Conservation (phyloP, 2,329 filamentous ascomycete genomes). For the Scedosporium dehoogii region DNA sequence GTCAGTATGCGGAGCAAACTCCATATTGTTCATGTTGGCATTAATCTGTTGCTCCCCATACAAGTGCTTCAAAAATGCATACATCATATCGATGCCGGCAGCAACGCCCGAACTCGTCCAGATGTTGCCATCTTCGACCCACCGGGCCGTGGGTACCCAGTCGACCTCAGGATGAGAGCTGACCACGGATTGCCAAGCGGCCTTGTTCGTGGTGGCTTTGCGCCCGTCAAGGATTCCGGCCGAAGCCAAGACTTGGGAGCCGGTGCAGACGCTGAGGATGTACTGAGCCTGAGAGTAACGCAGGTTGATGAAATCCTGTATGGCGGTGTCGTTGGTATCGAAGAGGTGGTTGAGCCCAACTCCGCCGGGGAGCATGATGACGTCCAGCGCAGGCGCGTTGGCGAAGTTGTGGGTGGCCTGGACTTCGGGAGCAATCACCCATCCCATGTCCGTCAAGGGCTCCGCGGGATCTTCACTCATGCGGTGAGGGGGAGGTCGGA, state of each 20-base stretch:
- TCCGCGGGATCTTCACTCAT: neutral
- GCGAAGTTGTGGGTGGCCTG: conserved; percentile 27
- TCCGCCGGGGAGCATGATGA: conserved; percentile 29
- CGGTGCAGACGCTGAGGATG: conserved; percentile 54
- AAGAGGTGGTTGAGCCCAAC: conserved; percentile 17
- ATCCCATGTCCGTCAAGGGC: neutral
- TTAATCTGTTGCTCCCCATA: neutral
- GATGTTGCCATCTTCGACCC: conserved; percentile 50
- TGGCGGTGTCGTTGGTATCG: conserved; percentile 8
- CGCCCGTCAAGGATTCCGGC: conserved; percentile 46
- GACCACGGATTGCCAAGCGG: conserved; percentile 21
- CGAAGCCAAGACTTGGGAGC: conserved; percentile 40
- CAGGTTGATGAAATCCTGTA: conserved; percentile 29
- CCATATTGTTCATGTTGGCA: conserved; percentile 12
- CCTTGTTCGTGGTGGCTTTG: conserved; percentile 53
- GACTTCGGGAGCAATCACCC: conserved; percentile 19
- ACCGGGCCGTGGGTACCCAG: conserved; percentile 48
- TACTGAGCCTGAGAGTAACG: conserved; percentile 34
- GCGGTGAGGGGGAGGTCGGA: neutral
- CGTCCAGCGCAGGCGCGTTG: conserved; percentile 19
- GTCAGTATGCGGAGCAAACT: conserved; percentile 13
- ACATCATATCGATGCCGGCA: conserved; percentile 28
- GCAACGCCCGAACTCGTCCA: conserved; percentile 53
- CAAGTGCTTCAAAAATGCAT: conserved; percentile 15
- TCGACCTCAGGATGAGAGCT: conserved; percentile 31